phyloP scores from a whole-genome alignment of 306 rosid species.

The Sicyos edulis region DNA sequence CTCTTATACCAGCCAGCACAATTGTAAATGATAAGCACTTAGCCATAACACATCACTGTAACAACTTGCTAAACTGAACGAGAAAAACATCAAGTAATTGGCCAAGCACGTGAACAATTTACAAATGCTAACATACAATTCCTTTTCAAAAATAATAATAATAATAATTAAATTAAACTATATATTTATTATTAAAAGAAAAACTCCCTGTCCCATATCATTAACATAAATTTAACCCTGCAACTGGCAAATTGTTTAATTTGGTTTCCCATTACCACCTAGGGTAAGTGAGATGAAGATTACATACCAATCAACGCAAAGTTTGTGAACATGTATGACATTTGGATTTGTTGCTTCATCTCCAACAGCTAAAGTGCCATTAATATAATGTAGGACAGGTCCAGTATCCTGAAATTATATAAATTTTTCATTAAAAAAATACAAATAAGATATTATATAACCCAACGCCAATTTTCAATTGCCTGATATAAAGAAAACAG shows the following conservation, averaged over 20 bases:
- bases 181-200: too few relatives aligned
- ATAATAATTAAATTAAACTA: neutral
- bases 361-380: constrained; percentile 49
- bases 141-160: neutral
- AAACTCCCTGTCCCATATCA: too few relatives aligned
- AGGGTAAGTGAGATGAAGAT: neutral
- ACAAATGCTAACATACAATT: neutral
- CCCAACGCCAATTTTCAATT: neutral
- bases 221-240: neutral
- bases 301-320: constrained; percentile 76
- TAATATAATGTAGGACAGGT: constrained; percentile 62
- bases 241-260: neutral
- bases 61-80: neutral
- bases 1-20: neutral
- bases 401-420: constrained; percentile 54
- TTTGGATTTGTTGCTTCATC: constrained; percentile 46
- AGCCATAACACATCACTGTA: neutral
- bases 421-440: neutral
- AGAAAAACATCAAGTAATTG: neutral
- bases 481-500: neutral
- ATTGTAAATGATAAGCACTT: neutral
- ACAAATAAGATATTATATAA: neutral
- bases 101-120: neutral
- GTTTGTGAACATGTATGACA: constrained; percentile 67
- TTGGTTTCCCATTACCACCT: neutral